Conservation (phyloP, 306 rosid species). For the Medicago truncatula region MtrunA17r5.0-ANR NC_053043.1:31621501-31622000, state of each 20-base stretch:
- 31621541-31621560: conserved; percentile 72
- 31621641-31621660: conserved; percentile 86
- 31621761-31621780: conserved; percentile 24
- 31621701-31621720: conserved; percentile 52
- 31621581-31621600: conserved; percentile 58
- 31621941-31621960: conserved; percentile 77
- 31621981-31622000: conserved; percentile 93
- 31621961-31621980: conserved; percentile 87
- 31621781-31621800: conserved; percentile 45
- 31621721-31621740: conserved; percentile 42
- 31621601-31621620: conserved; percentile 54
- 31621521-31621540: conserved; percentile 58
- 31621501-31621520: conserved; percentile 71
- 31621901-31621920: conserved; percentile 73
- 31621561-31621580: conserved; percentile 71
- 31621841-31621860: conserved; percentile 64
- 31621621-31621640: conserved; percentile 74
- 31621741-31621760: conserved; percentile 44
- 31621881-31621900: conserved; percentile 76
- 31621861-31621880: conserved; percentile 66
- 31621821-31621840: conserved; percentile 65
- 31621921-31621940: conserved; percentile 65
- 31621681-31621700: conserved; percentile 48
- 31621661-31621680: conserved; percentile 70
- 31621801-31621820: conserved; percentile 51